Conservation (phyloP, 345 rosid genomes). For the Eucalyptus marginata region DNA sequence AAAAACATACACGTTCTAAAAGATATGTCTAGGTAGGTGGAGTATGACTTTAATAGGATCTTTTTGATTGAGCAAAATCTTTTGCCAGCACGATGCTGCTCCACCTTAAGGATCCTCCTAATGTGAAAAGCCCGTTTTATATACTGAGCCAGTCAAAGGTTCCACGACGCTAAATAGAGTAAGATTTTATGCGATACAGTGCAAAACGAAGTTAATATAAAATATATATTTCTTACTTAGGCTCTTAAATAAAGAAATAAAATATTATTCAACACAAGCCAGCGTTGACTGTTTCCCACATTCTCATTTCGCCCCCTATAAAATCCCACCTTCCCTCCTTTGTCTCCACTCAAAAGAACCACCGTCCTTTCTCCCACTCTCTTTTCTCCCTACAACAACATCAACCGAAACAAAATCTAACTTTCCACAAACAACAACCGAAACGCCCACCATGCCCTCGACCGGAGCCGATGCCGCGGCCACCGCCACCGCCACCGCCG, state of each 20-base stretch:
- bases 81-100: not conserved
- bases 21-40: not conserved
- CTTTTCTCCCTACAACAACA: not conserved
- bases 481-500: not conserved
- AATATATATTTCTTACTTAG: not conserved
- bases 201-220: not conserved
- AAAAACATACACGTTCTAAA: too few species aligned
- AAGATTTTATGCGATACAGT: not conserved
- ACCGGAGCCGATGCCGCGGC: not conserved
- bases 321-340: not conserved
- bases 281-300: not conserved
- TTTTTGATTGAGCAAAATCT: not conserved
- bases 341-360: not conserved
- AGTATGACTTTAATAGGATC: not conserved
- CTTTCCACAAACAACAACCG: not conserved
- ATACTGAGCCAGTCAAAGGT: not conserved
- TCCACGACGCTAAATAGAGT: rapidly evolving
- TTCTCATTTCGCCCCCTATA: not conserved
- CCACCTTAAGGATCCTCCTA: not conserved
- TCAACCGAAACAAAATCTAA: not conserved
- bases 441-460: not conserved
- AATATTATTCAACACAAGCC: not conserved
- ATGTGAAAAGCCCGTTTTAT: not conserved
- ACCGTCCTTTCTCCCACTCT: not conserved
- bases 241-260: not conserved